Conservation (phyloP, 257 asterid species). For the Ligustrum vulgare region DNA sequence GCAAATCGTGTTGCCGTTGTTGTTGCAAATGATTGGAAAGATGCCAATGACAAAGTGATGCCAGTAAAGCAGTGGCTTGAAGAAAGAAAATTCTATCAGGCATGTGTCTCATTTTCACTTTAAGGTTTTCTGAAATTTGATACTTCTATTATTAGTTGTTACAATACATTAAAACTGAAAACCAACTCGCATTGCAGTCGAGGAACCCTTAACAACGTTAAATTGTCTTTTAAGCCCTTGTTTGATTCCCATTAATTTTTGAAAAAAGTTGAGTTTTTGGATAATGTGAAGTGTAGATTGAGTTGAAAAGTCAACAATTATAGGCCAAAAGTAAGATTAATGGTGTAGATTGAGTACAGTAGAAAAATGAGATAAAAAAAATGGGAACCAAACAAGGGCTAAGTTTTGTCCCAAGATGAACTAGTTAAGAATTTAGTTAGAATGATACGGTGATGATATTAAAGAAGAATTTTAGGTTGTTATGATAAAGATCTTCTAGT, state of each 20-base stretch:
- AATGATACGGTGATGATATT: not conserved
- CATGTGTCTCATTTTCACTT: constrained; percentile 21
- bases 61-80: constrained; percentile 99
- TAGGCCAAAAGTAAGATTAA: no score
- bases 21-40: constrained; percentile 98
- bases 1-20: constrained; percentile 96
- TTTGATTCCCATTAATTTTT: no score
- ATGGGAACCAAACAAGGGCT: no score
- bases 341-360: no score
- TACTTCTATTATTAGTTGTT: constrained; percentile 9
- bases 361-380: no score
- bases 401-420: constrained; percentile 9
- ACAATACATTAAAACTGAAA: not conserved
- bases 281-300: no score
- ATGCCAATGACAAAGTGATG: constrained; percentile 93
- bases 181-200: not conserved
- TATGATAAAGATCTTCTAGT: not conserved
- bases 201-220: constrained; percentile 5
- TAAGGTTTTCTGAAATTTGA: not conserved
- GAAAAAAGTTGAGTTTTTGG: no score
- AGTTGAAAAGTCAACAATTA: no score
- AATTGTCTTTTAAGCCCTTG: not conserved
- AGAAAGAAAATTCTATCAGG: constrained; percentile 92
- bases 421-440: not conserved
- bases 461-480: not conserved